phyloP scores from a whole-genome alignment of 345 rosid species.

The Brassica incana region DNA sequence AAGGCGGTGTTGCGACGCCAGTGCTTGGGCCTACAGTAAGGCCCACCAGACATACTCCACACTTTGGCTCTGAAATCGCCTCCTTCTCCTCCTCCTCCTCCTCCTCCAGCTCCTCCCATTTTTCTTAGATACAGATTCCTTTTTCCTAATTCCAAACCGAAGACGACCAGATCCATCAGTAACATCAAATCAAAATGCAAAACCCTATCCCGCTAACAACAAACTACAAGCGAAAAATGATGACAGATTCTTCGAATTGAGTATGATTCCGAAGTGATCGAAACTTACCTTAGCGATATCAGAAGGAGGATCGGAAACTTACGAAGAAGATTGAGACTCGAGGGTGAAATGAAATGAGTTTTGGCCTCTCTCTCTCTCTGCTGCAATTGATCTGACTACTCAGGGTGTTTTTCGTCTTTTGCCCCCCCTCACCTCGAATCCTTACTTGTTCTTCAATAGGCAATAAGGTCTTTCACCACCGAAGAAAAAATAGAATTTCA shows the following conservation, averaged over 20 bases:
- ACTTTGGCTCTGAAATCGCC: slow-evolving; percentile 89
- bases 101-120: slow-evolving; percentile 83
- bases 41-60: slow-evolving; percentile 96
- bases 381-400: slow-evolving; percentile 10
- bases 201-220: slow-evolving; percentile 25
- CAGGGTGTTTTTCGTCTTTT: slow-evolving; percentile 13
- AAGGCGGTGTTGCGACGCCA: slow-evolving; percentile 98
- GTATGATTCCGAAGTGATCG: background rate
- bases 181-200: background rate
- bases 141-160: background rate
- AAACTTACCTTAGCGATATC: slow-evolving; percentile 23
- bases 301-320: slow-evolving; percentile 26
- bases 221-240: background rate
- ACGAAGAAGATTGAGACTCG: slow-evolving; percentile 22
- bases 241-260: background rate
- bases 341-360: slow-evolving; percentile 20
- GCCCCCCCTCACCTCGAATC: too few relatives aligned
- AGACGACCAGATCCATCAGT: slow-evolving; percentile 20
- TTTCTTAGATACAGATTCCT: slow-evolving; percentile 23
- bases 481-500: background rate
- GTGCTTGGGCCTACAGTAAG: slow-evolving; percentile 93
- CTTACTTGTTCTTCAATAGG: background rate
- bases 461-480: background rate
- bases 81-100: slow-evolving; percentile 84
- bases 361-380: background rate